Percentiles rank a stretch among this genome's conserved stretches.
These are phyloP conservation scores for Talaromyces sp. DNA, from an alignment of 2,329 filamentous ascomycete species.

Conservation along the genomic window DNA sequence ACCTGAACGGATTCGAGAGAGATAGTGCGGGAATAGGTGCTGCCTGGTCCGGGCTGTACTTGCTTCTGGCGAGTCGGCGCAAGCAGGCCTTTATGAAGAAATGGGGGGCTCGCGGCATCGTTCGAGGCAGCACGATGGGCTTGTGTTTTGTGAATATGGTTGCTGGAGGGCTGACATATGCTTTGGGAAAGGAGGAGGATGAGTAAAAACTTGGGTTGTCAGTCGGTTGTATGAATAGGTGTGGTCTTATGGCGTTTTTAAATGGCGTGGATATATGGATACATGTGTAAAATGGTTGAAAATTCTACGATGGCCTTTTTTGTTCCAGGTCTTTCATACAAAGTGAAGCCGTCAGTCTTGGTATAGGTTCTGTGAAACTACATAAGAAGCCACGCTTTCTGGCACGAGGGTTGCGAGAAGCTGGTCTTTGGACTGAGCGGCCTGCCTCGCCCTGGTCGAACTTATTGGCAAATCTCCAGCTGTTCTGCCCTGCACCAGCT, in stretches of 20 bases:
- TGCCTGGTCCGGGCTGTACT: slow-evolving; percentile 60
- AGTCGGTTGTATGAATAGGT: neutral
- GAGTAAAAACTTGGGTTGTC: neutral
- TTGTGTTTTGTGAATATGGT: slow-evolving; percentile 42
- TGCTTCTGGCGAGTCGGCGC: slow-evolving; percentile 56
- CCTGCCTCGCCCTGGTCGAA: slow-evolving; percentile 38
- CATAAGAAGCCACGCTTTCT: slow-evolving; percentile 25
- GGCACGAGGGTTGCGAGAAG: slow-evolving; percentile 34
- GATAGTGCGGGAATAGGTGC: slow-evolving; percentile 59
- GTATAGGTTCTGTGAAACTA: slow-evolving; percentile 28
- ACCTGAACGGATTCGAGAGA: slow-evolving; percentile 55
- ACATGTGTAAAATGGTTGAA: neutral
- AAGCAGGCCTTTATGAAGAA: slow-evolving; percentile 43
- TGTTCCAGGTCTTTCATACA: neutral
- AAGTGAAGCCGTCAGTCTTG: slow-evolving; percentile 4
- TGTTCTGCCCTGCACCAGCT: slow-evolving; percentile 35
- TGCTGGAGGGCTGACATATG: slow-evolving; percentile 42
- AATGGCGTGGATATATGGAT: neutral
- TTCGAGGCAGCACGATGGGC: slow-evolving; percentile 41
- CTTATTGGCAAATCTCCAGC: slow-evolving; percentile 33
- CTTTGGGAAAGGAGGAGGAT: slow-evolving; percentile 32
- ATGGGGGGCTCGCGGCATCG: slow-evolving; percentile 38
- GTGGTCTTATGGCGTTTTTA: slow-evolving; percentile 1
- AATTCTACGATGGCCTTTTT: neutral
- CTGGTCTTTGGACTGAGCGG: slow-evolving; percentile 23